Evolutionary conservation across 768 basidiomycete genomes (phyloP), one percentile per base, ranked within the genome.

Genomic region (Trametes elegans): DNA sequence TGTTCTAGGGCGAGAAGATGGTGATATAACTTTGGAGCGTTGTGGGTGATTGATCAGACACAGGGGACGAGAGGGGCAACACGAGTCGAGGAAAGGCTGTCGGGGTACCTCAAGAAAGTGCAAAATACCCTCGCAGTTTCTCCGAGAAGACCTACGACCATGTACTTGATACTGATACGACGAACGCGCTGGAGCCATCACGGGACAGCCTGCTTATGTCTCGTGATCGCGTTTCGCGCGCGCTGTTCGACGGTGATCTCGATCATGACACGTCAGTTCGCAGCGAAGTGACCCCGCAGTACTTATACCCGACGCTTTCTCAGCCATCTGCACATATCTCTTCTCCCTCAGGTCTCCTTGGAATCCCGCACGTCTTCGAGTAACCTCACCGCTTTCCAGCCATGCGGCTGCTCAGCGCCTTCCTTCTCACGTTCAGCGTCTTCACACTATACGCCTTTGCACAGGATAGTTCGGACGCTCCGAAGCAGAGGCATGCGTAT

Each of bases 401-500:
- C 64, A 90, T 90, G 87, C 82, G 83, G 68, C 67, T 87, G 46
- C 68, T 83, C 59, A 72, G 64, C 65, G 68, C 81, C 10, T 49
- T 69, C 55, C 67, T 84, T 67, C 66, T 86, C 64, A 64, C 67
- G 76, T 63, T 76, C 73, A 39, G 68, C 80, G 55, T 70, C 75
- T 48, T 65, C 78, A 35, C 65, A 79, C 29, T 63, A 23, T 46
- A 72, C 77, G 76, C 72, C 24, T 67, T 79, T 23, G 83, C 81
- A 32, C 79, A 83, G 63, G 81, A 79, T 49, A 62, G 64, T 24
- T 63, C 67, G 16, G 69, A 70, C 32, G 64, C 66, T 28, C 70
- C 73, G 18, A 84, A 79, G 70, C 75, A 80, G 57, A 88, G 82
- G 66, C 82, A 83, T 61, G 76, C 81, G 63, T 91, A 90, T 68